phyloP scores from a whole-genome alignment of 2,329 filamentous ascomycete species.

The Dactylella cylindrospora region DNA sequence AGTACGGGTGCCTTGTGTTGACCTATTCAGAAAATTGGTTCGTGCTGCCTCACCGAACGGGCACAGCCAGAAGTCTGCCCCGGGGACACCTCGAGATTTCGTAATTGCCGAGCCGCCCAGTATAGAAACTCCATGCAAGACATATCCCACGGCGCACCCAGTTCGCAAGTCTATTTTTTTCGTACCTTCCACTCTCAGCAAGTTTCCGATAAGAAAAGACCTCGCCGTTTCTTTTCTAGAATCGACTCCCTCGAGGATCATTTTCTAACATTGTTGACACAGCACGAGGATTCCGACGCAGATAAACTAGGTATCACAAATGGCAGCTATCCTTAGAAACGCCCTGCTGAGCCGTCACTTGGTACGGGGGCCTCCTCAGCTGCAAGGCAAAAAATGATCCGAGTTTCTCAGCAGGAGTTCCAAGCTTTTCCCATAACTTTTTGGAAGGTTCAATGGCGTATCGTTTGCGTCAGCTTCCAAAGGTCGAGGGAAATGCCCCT shows the following conservation, averaged over 20 bases:
- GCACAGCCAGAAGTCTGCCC: no score
- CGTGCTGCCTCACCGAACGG: constrained; percentile 39
- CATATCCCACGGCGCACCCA: constrained; percentile 16
- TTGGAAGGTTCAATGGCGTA: constrained; percentile 28
- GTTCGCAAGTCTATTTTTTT: constrained; percentile 12
- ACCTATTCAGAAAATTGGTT: constrained; percentile 12
- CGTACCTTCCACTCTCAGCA: constrained; percentile 40
- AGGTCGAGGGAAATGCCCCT: constrained; percentile 9
- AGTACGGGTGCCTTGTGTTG: constrained; percentile 37
- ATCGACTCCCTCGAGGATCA: constrained; percentile 10
- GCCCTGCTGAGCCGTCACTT: constrained; percentile 17
- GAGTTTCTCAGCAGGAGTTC: no score
- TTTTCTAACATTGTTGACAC: constrained; percentile 8
- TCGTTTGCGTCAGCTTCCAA: constrained; percentile 36
- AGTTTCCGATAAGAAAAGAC: constrained; percentile 22
- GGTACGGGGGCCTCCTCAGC: constrained; percentile 16
- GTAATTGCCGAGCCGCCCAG: constrained; percentile 37
- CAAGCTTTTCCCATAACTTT: constrained; percentile 22
- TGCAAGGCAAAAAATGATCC: no score
- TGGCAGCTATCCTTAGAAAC: constrained; percentile 5
- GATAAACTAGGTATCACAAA: constrained; percentile 16
- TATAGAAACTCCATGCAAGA: constrained; percentile 40
- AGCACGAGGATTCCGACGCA: not conserved
- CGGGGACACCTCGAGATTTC: constrained; percentile 17
- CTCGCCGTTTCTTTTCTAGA: constrained; percentile 31